Evolutionary conservation across 805 yeast species (phyloP).

Genomic region (Lachancea meyersii): DNA sequence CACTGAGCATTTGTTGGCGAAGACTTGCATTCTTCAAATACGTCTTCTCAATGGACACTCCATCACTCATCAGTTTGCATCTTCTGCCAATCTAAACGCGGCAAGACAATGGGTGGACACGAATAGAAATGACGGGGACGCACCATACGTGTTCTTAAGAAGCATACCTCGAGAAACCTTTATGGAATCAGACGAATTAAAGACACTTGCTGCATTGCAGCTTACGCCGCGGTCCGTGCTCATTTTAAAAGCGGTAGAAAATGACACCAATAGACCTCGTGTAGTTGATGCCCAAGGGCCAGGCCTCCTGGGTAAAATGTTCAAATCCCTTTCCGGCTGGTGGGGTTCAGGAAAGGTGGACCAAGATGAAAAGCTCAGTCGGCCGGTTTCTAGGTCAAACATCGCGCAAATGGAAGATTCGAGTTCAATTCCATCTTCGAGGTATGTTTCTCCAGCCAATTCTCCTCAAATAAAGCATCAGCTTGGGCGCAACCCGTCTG

Average conservation of each 20-base stretch:
- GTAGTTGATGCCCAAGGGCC: slow-evolving; percentile 26
- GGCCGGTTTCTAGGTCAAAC: slow-evolving; percentile 1
- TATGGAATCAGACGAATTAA: slow-evolving; percentile 53
- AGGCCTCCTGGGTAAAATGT: slow-evolving; percentile 31
- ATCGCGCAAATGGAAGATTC: slow-evolving; percentile 3
- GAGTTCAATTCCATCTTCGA: slow-evolving; percentile 17
- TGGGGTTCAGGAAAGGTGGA: slow-evolving; percentile 21
- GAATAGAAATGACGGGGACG: slow-evolving; percentile 43
- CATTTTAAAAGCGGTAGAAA: slow-evolving; percentile 56
- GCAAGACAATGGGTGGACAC: slow-evolving; percentile 59
- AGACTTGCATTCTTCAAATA: slow-evolving; percentile 44
- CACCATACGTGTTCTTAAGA: slow-evolving; percentile 43
- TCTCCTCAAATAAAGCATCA: slow-evolving; percentile 13
- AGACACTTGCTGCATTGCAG: slow-evolving; percentile 46
- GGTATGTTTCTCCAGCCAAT: slow-evolving; percentile 13
- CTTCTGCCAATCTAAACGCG: slow-evolving; percentile 41
- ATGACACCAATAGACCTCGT: slow-evolving; percentile 19
- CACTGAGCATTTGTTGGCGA: slow-evolving; percentile 18
- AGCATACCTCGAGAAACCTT: slow-evolving; percentile 59
- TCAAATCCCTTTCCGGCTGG: slow-evolving; percentile 32
- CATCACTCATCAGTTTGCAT: slow-evolving; percentile 44
- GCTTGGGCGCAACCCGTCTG: slow-evolving; percentile 18
- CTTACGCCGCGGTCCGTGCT: slow-evolving; percentile 69
- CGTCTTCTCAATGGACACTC: slow-evolving; percentile 64
- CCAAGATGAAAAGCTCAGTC: not conserved